Conservation (phyloP, 306 rosid genomes). For the Lupinus albus region DNA sequence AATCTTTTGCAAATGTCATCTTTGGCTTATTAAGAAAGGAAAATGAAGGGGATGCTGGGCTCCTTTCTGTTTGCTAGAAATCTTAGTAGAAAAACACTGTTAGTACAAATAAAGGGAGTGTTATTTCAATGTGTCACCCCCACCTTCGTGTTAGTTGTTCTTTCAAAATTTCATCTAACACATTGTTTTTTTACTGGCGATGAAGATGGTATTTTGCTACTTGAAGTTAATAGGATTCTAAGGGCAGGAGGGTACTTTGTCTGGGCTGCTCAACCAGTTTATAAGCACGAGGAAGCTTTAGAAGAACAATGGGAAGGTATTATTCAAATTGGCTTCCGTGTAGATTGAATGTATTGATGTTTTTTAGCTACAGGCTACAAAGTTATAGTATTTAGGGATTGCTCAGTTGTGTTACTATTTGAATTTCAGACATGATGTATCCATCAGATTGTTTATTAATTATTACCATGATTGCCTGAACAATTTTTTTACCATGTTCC, state of each 20-base stretch:
- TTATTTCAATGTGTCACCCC: constrained; percentile 19
- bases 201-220: constrained; percentile 88
- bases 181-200: constrained; percentile 35
- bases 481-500: constrained; percentile 14
- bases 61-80: background rate
- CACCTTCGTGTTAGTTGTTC: constrained; percentile 10
- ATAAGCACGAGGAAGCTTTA: constrained; percentile 84
- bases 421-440: constrained; percentile 4
- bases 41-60: background rate
- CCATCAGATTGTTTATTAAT: constrained; percentile 11
- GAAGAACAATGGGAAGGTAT: constrained; percentile 97
- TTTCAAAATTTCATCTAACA: constrained; percentile 38
- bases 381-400: background rate
- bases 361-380: constrained; percentile 5
- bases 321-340: constrained; percentile 6
- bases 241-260: constrained; percentile 95
- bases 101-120: constrained; percentile 21
- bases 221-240: constrained; percentile 92
- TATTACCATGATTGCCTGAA: constrained; percentile 18
- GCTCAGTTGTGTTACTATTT: constrained; percentile 28
- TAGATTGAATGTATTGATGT: too few species aligned
- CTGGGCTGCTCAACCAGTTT: constrained; percentile 99
- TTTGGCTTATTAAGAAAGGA: constrained; percentile 20
- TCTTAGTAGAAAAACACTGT: constrained; percentile 13
- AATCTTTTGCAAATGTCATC: constrained; percentile 26